Conservation (phyloP, 495 filamentous ascomycete species). For the Penicillium pulvis region DNA sequence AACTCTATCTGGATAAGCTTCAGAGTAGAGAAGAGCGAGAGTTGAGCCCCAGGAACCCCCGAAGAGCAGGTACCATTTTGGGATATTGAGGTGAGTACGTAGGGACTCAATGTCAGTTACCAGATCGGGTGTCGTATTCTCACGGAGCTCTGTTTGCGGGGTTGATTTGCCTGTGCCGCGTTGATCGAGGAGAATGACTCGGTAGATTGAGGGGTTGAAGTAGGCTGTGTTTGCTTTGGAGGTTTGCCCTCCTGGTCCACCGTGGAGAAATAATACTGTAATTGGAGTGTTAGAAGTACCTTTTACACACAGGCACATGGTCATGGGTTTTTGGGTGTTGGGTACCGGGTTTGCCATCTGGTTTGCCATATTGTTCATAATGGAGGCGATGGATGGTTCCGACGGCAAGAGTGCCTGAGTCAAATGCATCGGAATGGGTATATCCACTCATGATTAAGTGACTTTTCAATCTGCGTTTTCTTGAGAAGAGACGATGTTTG, state of each 20-base stretch:
- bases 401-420: conserved; percentile 36
- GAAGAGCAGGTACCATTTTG: conserved; percentile 50
- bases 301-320: not conserved
- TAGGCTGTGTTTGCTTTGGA: conserved; percentile 38
- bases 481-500: not conserved
- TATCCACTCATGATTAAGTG: conserved; percentile 17
- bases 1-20: conserved; percentile 40
- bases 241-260: conserved; percentile 45
- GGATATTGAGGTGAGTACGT: conserved; percentile 39
- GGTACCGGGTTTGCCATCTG: conserved; percentile 32
- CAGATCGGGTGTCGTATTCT: conserved; percentile 47
- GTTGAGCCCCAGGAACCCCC: conserved; percentile 53
- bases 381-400: conserved; percentile 39
- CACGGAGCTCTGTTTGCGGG: conserved; percentile 37
- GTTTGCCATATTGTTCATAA: conserved; percentile 48
- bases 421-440: conserved; percentile 22
- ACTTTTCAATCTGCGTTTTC: not conserved
- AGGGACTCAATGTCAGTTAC: conserved; percentile 47
- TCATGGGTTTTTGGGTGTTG: not conserved
- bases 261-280: conserved; percentile 45
- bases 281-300: not conserved
- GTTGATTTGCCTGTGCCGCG: conserved; percentile 47
- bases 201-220: conserved; percentile 48
- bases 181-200: conserved; percentile 49
- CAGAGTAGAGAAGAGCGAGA: conserved; percentile 43